Evolutionary conservation across 2,329 filamentous ascomycete genomes (phyloP).

Genomic region (Fusarium sp.): DNA sequence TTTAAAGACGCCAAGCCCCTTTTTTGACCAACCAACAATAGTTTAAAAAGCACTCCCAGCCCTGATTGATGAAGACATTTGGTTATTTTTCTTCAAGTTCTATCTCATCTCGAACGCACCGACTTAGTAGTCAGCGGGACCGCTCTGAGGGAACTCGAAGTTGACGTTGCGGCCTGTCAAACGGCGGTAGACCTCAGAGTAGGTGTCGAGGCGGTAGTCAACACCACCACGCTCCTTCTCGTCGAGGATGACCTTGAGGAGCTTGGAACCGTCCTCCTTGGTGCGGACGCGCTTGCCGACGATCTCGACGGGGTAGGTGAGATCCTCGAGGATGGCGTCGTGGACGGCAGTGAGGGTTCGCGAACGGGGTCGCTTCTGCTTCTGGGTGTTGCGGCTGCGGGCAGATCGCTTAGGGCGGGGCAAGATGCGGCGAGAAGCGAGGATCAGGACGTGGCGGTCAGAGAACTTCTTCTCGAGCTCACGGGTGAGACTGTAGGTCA

Average conservation of each 20-base stretch:
- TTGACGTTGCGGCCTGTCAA: slow-evolving; percentile 95
- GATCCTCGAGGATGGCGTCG: slow-evolving; percentile 96
- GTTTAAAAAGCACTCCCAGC: slow-evolving; percentile 50
- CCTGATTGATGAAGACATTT: slow-evolving; percentile 30
- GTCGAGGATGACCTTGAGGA: slow-evolving; percentile 98
- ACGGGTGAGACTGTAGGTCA: slow-evolving; percentile 83
- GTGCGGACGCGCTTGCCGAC: slow-evolving; percentile 99
- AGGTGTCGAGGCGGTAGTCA: slow-evolving; percentile 99
- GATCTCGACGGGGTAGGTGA: slow-evolving; percentile 99
- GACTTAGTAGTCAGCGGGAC: slow-evolving; percentile 81
- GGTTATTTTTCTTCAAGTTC: slow-evolving; percentile 18
- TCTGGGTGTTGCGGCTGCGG: slow-evolving; percentile 95
- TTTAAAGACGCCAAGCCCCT: slow-evolving; percentile 63
- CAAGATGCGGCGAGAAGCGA: slow-evolving; percentile 98
- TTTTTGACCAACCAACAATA: slow-evolving; percentile 54
- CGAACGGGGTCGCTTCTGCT: slow-evolving; percentile 97
- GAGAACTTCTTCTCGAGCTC: slow-evolving; percentile 99
- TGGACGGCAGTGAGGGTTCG: slow-evolving; percentile 98
- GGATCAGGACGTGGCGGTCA: slow-evolving; percentile 99
- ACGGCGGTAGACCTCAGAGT: slow-evolving; percentile 99
- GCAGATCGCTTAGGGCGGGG: slow-evolving; percentile 98
- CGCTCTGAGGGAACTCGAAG: slow-evolving; percentile 97
- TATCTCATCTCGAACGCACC: slow-evolving; percentile 30
- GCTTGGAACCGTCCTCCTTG: slow-evolving; percentile 98
- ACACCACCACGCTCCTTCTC: slow-evolving; percentile 99